phyloP scores from a whole-genome alignment of 352 stramenopile genomes.

The Pythium rishiriense region DNA sequence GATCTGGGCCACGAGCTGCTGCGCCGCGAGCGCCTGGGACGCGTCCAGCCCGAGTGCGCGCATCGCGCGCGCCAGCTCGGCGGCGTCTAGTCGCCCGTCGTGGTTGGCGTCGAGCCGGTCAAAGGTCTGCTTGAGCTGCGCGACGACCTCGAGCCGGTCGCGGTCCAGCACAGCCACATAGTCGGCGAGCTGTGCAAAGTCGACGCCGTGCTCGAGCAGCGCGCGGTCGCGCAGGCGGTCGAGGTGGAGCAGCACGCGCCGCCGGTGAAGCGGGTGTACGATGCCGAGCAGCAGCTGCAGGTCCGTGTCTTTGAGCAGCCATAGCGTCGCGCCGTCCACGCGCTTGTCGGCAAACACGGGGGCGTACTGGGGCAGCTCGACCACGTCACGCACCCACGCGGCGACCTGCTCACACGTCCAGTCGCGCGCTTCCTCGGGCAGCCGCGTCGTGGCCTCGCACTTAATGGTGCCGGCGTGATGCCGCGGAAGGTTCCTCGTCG shows the following conservation, averaged over 20 bases:
- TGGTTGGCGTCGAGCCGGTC: constrained; percentile 62
- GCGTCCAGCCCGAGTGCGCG: constrained; percentile 27
- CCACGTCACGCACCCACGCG: constrained; percentile 46
- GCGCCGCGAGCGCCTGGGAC: constrained; percentile 27
- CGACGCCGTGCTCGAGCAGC: constrained; percentile 53
- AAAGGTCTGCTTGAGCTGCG: constrained; percentile 68
- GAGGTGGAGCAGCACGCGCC: constrained; percentile 49
- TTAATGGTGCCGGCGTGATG: neutral
- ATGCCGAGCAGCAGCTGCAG: constrained; percentile 67
- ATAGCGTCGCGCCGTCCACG: constrained; percentile 67
- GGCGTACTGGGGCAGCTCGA: constrained; percentile 55
- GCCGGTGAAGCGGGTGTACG: constrained; percentile 56
- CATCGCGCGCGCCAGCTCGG: constrained; percentile 46
- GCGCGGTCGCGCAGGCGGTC: constrained; percentile 68
- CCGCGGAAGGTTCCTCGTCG: neutral
- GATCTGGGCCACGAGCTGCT: constrained; percentile 31
- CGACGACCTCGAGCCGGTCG: constrained; percentile 64
- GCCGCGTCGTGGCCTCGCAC: neutral
- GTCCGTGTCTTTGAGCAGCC: constrained; percentile 55
- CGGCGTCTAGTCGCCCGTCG: constrained; percentile 60
- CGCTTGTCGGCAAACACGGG: constrained; percentile 50
- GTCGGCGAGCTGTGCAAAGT: constrained; percentile 73
- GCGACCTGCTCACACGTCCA: constrained; percentile 59
- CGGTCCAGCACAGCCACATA: constrained; percentile 71
- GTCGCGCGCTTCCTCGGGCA: constrained; percentile 36